phyloP scores from a whole-genome alignment of 108 stramenopile genomes.

The Skeletonema potamos region DNA sequence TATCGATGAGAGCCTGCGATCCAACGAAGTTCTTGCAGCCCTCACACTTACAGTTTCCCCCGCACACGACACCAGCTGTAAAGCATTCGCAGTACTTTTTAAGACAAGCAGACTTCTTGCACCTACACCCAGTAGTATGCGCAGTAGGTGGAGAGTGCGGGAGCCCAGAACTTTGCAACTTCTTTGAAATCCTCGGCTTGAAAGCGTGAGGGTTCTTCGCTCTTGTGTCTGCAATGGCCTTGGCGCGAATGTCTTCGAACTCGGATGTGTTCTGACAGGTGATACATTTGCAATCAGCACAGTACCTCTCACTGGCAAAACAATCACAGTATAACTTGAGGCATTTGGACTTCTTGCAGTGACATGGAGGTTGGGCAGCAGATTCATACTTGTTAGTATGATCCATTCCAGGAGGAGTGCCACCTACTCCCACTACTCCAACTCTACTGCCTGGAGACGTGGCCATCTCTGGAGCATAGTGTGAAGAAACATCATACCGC shows the following conservation, averaged over 20 bases:
- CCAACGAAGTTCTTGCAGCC: constrained; percentile 88
- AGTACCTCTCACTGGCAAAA: constrained; percentile 84
- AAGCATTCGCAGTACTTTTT: constrained; percentile 99
- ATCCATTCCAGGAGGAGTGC: constrained; percentile 21
- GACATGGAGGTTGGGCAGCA: constrained; percentile 50
- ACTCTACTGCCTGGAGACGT: not conserved
- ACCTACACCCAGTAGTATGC: constrained; percentile 93
- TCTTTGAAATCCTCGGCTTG: constrained; percentile 54
- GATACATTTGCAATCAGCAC: constrained; percentile 90
- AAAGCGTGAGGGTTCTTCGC: constrained; percentile 88
- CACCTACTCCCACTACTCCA: not conserved
- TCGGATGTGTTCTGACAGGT: constrained; percentile 82
- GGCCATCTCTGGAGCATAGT: not conserved
- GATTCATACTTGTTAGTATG: constrained; percentile 4
- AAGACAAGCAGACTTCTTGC: constrained; percentile 92
- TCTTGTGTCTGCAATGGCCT: constrained; percentile 88
- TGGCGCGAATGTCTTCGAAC: constrained; percentile 69
- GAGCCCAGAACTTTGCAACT: constrained; percentile 2
- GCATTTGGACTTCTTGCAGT: constrained; percentile 91
- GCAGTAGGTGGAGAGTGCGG: constrained; percentile 19
- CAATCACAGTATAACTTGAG: constrained; percentile 97
- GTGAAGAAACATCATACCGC: not conserved
- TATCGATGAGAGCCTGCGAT: constrained; percentile 76
- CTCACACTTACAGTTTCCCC: constrained; percentile 91
- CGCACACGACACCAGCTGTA: constrained; percentile 89